Evolutionary conservation across 23 red algal genomes (phyloP), one percentile per base, ranked within the genome.

Genomic region (Rhodosorus marinus): DNA sequence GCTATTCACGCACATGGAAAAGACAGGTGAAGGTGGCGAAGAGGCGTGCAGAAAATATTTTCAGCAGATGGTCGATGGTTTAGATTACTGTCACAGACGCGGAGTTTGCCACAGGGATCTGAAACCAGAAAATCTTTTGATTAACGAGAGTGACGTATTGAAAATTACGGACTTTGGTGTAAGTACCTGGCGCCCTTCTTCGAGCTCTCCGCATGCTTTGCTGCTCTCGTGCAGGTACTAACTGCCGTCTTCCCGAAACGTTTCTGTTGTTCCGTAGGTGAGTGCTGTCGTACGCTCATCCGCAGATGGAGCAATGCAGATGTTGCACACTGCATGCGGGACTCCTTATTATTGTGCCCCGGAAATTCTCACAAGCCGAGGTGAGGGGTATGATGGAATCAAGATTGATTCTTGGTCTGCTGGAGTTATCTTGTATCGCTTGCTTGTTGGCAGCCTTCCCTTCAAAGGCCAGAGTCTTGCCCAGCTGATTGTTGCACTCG

Each of bases 391-490:
- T 31, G 79, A 84, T 22, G 79, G 79, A 3, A 35, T 62, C 22
- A 81, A 84, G 53, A 76, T 76, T 24, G 90, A 98, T 55, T 65
- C 74, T 1, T 98, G 90, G 90, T 74, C 69, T 28, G 77, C 71
- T 29, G 90, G 90, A 29, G 81, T 98, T 8, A 98, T 98, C 45
- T 54, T 98, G 17, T 98, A 65, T 32, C 67, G 85, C 3, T 81
- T 98, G 90, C 63, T 98, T 8, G 78, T 72, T 7, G 90, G 90
- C 15, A 85, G 86, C 55, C 78, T 81, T 59, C 90, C 90, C 4
- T 98, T 98, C 72, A 62, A 73, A 31, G 66, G 75, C 49, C 68
- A 84, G 6, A 69, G 75, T 46, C 74, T 84, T 68, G 69, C 54
- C 4, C 21, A 47, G 20, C 52, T 84, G 0, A 75, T 75, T 33